phyloP scores from a whole-genome alignment of 208 protist species.

The Strigomonas culicis region DNA sequence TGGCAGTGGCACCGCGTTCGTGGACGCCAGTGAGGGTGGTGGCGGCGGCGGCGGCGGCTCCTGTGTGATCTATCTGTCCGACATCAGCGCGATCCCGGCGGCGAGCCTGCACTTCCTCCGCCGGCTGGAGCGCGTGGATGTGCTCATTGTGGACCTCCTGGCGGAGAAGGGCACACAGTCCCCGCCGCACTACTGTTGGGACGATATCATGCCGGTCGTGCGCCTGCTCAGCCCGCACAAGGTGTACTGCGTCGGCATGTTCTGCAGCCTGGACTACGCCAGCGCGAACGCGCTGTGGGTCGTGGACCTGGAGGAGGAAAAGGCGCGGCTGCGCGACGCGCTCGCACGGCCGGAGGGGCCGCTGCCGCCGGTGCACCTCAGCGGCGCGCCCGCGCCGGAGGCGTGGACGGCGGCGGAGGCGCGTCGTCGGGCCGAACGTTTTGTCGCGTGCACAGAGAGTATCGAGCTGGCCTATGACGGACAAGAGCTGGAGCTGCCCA shows the following conservation, averaged over 20 bases:
- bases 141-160: constrained; percentile 75
- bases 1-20: constrained; percentile 58
- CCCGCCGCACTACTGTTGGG: constrained; percentile 70
- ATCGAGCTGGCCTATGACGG: constrained; percentile 78
- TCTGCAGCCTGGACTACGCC: constrained; percentile 73
- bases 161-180: constrained; percentile 38
- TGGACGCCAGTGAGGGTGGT: too few relatives aligned
- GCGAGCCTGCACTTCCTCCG: constrained; percentile 57
- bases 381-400: not conserved
- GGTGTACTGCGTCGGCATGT: constrained; percentile 81
- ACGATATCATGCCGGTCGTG: constrained; percentile 61
- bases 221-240: constrained; percentile 31
- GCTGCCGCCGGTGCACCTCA: not conserved
- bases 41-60: too few relatives aligned
- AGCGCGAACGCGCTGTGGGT: constrained; percentile 32
- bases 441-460: constrained; percentile 25
- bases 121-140: constrained; percentile 77
- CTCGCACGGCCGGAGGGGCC: not conserved
- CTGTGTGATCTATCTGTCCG: constrained; percentile 82
- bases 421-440: not conserved
- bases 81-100: constrained; percentile 56
- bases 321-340: constrained; percentile 14
- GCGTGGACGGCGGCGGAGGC: not conserved
- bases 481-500: constrained; percentile 30
- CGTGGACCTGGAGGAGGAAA: constrained; percentile 33